Evolutionary conservation across 1,284 basidiomycete species (phyloP).

Genomic region (Ceratobasidium papillatum): DNA sequence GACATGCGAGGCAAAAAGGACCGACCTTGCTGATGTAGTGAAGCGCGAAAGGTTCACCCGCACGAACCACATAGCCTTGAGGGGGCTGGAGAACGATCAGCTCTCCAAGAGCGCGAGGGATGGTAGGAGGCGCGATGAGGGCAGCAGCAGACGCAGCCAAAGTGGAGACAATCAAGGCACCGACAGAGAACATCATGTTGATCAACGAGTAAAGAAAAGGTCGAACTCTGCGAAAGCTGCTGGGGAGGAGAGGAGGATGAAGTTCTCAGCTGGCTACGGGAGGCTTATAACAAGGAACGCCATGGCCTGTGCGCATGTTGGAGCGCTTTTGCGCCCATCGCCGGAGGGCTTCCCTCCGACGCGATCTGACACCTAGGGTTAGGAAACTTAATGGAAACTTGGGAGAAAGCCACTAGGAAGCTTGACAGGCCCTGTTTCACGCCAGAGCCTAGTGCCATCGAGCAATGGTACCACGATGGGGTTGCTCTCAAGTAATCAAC

Average conservation of each 20-base stretch:
- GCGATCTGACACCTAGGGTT: background rate
- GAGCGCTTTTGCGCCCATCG: background rate
- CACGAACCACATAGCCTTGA: slow-evolving; percentile 28
- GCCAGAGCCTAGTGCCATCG: background rate
- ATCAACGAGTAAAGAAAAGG: background rate
- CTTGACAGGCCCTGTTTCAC: slow-evolving; percentile 34
- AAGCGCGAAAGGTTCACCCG: slow-evolving; percentile 26
- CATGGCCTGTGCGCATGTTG: slow-evolving; percentile 19
- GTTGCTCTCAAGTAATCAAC: background rate
- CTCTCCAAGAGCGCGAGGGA: slow-evolving; percentile 32
- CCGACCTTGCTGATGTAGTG: slow-evolving; percentile 38
- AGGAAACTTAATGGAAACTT: background rate
- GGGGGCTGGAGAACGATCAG: slow-evolving; percentile 34
- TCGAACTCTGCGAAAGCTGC: slow-evolving; percentile 8
- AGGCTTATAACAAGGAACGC: background rate
- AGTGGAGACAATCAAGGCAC: slow-evolving; percentile 25
- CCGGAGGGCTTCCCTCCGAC: background rate
- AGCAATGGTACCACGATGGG: background rate
- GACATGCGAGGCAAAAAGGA: background rate
- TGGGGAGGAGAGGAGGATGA: background rate
- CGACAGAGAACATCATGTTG: slow-evolving; percentile 29
- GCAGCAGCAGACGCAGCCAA: slow-evolving; percentile 23
- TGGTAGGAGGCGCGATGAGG: slow-evolving; percentile 23
- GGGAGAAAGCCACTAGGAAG: no score
- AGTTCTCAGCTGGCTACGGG: background rate